Percentiles rank a stretch among this genome's conserved stretches.
phyloP scores from a whole-genome alignment of 352 stramenopile genomes.

The Pythium rishiriense region DNA sequence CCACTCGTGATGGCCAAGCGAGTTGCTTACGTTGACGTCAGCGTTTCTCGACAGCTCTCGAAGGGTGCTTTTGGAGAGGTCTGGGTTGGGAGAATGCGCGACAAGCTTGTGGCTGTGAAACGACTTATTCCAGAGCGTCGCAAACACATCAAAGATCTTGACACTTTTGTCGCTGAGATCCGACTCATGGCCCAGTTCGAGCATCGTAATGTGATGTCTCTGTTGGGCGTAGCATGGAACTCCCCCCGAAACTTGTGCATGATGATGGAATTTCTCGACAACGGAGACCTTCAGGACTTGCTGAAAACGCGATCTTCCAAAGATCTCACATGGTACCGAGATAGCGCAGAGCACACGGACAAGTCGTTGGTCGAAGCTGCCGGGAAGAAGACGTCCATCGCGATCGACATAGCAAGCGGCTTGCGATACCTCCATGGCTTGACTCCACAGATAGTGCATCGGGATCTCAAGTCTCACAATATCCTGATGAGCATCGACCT shows the following conservation, averaged over 20 bases:
- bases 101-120: conserved; percentile 48
- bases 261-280: conserved; percentile 34
- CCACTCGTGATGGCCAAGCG: conserved; percentile 29
- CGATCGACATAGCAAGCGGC: conserved; percentile 29
- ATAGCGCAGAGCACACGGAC: neutral
- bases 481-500: conserved; percentile 30
- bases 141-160: conserved; percentile 3
- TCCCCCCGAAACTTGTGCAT: conserved; percentile 26
- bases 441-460: conserved; percentile 28
- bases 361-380: neutral
- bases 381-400: conserved; percentile 23
- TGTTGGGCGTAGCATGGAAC: conserved; percentile 43
- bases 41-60: conserved; percentile 35
- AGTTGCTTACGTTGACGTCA: conserved; percentile 40
- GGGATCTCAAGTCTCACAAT: conserved; percentile 36
- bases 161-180: conserved; percentile 36
- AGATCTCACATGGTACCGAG: conserved; percentile 19
- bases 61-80: conserved; percentile 54
- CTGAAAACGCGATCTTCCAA: neutral
- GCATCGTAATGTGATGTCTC: conserved; percentile 39
- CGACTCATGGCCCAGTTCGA: conserved; percentile 38
- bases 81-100: conserved; percentile 39
- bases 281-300: conserved; percentile 29
- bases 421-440: conserved; percentile 32
- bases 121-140: conserved; percentile 33